These are phyloP conservation scores for Euphorbia schlechtendalii DNA, from an alignment of 441 rosid species.

Conservation along the genomic window DNA sequence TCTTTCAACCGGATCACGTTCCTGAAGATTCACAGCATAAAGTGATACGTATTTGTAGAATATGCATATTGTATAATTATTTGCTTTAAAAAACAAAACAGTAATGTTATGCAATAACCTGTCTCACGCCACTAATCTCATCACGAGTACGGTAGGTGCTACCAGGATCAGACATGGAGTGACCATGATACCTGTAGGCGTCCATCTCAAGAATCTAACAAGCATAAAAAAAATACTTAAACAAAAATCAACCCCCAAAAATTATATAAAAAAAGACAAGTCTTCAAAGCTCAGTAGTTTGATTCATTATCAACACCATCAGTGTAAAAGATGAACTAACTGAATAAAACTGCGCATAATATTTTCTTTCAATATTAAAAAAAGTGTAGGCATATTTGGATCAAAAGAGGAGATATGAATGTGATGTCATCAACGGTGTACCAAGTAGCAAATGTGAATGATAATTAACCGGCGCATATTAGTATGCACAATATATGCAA, in stretches of 20 bases:
- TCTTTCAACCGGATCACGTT: slow-evolving; percentile 93
- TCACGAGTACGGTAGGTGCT: slow-evolving; percentile 99
- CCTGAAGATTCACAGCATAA: slow-evolving; percentile 36
- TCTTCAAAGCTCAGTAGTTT: too few species aligned
- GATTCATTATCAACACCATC: too few species aligned
- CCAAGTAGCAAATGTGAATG: not conserved
- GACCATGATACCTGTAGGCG: slow-evolving; percentile 96
- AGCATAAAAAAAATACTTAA: slow-evolving; percentile 9
- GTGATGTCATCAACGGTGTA: not conserved
- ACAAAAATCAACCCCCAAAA: not conserved
- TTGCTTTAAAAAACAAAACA: slow-evolving; percentile 1
- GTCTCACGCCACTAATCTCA: slow-evolving; percentile 88
- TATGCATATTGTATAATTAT: not conserved
- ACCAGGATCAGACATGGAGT: slow-evolving; percentile 99
- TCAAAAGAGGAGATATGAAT: not conserved
- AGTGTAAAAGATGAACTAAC: too few species aligned
- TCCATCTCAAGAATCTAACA: slow-evolving; percentile 95
- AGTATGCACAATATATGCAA: not conserved
- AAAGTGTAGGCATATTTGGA: not conserved
- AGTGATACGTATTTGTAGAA: not conserved
- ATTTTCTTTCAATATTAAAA: slow-evolving; percentile 1
- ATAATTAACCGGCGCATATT: not conserved
- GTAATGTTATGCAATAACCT: slow-evolving; percentile 39
- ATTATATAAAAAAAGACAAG: too few species aligned
- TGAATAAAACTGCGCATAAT: too few species aligned